A percentile compares a stretch with the other conserved stretches of the same genome.
Evolutionary conservation across 169 alveolate species (phyloP).

Genomic region (Plasmodium vinckei): DNA sequence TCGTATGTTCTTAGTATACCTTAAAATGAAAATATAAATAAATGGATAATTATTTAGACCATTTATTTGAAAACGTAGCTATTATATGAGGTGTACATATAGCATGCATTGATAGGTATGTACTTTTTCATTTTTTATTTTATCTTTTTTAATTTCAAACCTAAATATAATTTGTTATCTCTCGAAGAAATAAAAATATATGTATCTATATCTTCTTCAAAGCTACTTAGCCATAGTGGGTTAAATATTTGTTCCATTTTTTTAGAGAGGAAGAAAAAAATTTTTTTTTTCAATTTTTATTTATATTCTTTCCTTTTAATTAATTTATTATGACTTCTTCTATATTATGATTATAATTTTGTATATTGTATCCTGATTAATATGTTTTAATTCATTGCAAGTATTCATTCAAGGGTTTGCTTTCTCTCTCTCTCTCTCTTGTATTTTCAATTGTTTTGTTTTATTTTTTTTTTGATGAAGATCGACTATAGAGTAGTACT

Average conservation of each 20-base stretch:
- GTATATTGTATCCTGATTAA: no score
- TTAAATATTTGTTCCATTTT: conserved; percentile 66
- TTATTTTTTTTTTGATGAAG: no score
- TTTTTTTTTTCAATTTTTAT: neutral
- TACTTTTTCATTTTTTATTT: neutral
- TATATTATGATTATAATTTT: no score
- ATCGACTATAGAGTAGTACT: no score
- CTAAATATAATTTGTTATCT: conserved; percentile 79
- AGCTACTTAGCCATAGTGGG: conserved; percentile 86
- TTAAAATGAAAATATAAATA: neutral
- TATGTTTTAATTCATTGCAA: no score
- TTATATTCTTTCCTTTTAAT: conserved; percentile 8
- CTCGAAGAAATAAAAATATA: conserved; percentile 85
- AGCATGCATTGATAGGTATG: neutral
- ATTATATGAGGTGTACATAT: no score
- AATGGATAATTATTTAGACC: no score
- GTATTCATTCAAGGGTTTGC: no score
- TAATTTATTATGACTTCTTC: no score
- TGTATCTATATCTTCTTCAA: conserved; percentile 86
- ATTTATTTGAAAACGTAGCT: no score
- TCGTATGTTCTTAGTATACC: conserved; percentile 86
- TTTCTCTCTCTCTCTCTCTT: no score
- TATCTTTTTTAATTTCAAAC: neutral
- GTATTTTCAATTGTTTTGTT: no score
- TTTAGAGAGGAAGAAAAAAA: neutral